phyloP scores from a whole-genome alignment of 1,284 basidiomycete species.

The Earliella scabrosa region DNA sequence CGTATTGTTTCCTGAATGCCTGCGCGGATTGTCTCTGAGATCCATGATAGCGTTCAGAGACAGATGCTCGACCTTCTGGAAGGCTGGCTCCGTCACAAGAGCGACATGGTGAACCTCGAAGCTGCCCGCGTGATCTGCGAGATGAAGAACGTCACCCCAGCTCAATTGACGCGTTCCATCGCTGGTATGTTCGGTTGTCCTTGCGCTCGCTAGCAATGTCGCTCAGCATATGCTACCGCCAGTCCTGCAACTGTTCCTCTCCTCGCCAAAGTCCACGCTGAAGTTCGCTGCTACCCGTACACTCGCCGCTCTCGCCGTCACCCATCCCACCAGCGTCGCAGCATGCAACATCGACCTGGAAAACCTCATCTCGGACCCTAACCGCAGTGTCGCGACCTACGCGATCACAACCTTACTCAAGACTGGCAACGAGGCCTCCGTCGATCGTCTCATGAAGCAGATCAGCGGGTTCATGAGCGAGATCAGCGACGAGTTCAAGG shows the following conservation, averaged over 20 bases:
- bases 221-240: conserved; percentile 5
- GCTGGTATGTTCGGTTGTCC: conserved; percentile 61
- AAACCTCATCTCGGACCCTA: conserved; percentile 95
- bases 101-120: conserved; percentile 99
- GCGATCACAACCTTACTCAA: conserved; percentile 99
- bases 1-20: conserved; percentile 35
- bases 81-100: conserved; percentile 97
- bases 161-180: conserved; percentile 88
- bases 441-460: conserved; percentile 99
- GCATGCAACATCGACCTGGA: conserved; percentile 98
- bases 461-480: conserved; percentile 99
- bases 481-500: conserved; percentile 99
- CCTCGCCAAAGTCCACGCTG: conserved; percentile 91
- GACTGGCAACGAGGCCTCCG: conserved; percentile 99
- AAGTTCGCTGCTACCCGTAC: conserved; percentile 99
- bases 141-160: conserved; percentile 81
- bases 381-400: conserved; percentile 97
- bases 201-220: neutral
- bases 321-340: conserved; percentile 86
- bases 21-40: neutral
- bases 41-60: conserved; percentile 71
- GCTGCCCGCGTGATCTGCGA: conserved; percentile 98
- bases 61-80: conserved; percentile 96
- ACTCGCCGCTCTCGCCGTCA: conserved; percentile 85
- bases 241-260: conserved; percentile 94